These are phyloP conservation scores for Thermothielavioides terrestris DNA, from an alignment of 495 filamentous ascomycete species.

Conservation along the genomic window DNA sequence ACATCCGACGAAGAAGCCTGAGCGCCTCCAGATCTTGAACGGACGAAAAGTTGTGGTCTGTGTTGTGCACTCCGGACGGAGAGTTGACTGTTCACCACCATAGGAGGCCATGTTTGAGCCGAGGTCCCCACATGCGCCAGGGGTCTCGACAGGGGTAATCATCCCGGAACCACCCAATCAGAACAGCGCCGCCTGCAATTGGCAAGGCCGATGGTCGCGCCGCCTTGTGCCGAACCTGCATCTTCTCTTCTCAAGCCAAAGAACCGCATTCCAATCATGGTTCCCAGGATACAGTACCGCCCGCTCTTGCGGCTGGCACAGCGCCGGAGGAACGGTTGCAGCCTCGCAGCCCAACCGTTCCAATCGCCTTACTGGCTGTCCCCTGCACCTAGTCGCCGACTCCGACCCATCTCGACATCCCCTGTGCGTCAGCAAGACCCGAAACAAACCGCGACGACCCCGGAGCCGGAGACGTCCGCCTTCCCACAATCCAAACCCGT, in stretches of 20 bases:
- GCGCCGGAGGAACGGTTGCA: background rate
- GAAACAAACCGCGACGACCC: background rate
- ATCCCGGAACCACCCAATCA: too few relatives aligned
- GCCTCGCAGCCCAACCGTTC: background rate
- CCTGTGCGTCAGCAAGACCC: background rate
- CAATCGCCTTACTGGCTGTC: background rate
- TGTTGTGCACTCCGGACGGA: too few relatives aligned
- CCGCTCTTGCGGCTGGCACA: constrained; percentile 6
- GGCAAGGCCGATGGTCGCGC: too few relatives aligned
- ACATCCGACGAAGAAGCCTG: too few relatives aligned
- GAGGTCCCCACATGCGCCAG: too few relatives aligned
- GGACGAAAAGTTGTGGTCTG: too few relatives aligned
- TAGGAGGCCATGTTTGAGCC: too few relatives aligned
- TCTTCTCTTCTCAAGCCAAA: background rate
- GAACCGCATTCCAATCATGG: background rate
- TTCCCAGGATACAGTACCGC: constrained; percentile 7
- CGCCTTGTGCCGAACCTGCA: background rate
- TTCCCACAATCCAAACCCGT: background rate
- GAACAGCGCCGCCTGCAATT: too few relatives aligned
- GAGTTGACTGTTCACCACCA: too few relatives aligned
- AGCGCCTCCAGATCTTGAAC: too few relatives aligned
- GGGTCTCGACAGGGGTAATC: too few relatives aligned
- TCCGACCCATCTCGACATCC: constrained; percentile 1
- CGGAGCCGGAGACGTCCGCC: background rate
- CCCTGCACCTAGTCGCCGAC: background rate